Evolutionary conservation across 148 eudicot genomes (phyloP), one percentile per base, ranked within the genome.

Genomic region (Cornus controversa): DNA sequence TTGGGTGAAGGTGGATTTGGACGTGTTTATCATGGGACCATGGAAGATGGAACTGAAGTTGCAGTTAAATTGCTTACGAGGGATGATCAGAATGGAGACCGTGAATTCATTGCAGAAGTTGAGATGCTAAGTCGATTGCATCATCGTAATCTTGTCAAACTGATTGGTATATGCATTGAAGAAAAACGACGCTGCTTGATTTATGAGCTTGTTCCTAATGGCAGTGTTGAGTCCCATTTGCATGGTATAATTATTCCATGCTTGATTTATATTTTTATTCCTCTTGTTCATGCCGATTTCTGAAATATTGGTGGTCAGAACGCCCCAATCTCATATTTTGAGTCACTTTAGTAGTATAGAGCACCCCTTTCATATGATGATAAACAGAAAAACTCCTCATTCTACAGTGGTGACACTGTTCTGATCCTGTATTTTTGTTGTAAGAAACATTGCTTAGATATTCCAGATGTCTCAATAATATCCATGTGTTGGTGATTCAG

Each of bases 1-100:
- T 83, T 96, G 85, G 99, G 98, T 70, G 99, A 93, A 93, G 99
- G 99, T 82, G 99, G 98, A 72, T 96, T 96, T 87, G 99, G 99
- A 62, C 90, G 96, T 74, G 99, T 93, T 67, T 96, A 92, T 91
- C 96, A 80, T 74, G 98, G 99, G n/a, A 71, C 86, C 71, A 36
- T 93, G 72, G 97, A 87, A 84, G 94, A 92, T 75, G 92, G 89
- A 78, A 84, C 85, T 37, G 96, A 96, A 76, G 92, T 86, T 78
- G 99, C 99, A 42, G 99, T 93, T 27, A 96, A 96, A 85, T 84
- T 96, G 90, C 98, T 96, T 74, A 96, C 90, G 47, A 88, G 89
- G 81, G 94, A 89, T 76, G 86, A 77, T 79, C 97, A 90, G 72
- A 90, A 92, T 80, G 97, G 99, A 66, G 97, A 87, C 73, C 92